Percentiles rank a stretch among this genome's conserved stretches.
Evolutionary conservation across 2,329 filamentous ascomycete species (phyloP).

Genomic region (Fusarium ramigenum): DNA sequence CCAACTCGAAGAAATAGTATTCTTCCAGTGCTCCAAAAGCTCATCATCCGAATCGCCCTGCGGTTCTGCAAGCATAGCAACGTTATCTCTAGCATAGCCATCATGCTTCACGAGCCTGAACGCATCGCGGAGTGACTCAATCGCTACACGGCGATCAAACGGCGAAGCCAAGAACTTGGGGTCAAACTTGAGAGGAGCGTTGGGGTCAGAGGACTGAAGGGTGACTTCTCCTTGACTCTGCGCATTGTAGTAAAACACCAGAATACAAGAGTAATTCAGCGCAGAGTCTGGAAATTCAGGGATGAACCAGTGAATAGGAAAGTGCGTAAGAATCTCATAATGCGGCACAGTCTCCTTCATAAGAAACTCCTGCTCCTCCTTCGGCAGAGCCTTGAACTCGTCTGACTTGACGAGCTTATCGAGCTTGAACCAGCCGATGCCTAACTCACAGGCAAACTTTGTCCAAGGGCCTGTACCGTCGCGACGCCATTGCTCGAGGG

Average conservation of each 20-base stretch:
- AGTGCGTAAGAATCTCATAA: constrained; percentile 63
- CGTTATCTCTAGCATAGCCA: constrained; percentile 55
- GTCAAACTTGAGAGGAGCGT: constrained; percentile 61
- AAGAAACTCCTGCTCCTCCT: constrained; percentile 55
- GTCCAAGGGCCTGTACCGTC: constrained; percentile 54
- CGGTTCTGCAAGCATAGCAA: constrained; percentile 54
- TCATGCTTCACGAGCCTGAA: constrained; percentile 53
- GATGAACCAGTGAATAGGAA: constrained; percentile 54
- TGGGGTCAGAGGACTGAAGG: constrained; percentile 62
- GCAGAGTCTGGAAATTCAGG: constrained; percentile 49
- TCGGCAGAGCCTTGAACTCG: constrained; percentile 62
- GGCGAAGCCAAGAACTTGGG: constrained; percentile 62
- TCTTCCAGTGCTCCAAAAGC: constrained; percentile 56
- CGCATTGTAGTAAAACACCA: constrained; percentile 62
- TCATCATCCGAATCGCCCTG: constrained; percentile 62
- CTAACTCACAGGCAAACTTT: constrained; percentile 50
- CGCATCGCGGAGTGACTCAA: constrained; percentile 58
- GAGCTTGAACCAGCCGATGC: constrained; percentile 57
- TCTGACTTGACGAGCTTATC: constrained; percentile 50
- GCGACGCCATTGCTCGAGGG: constrained; percentile 58
- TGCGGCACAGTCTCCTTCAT: constrained; percentile 62
- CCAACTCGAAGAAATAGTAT: constrained; percentile 58
- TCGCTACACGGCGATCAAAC: constrained; percentile 62
- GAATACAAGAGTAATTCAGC: constrained; percentile 55
- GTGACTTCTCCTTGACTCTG: constrained; percentile 62